These are phyloP conservation scores for Cytospora leucostoma DNA, from an alignment of 2,329 filamentous ascomycete species.

Conservation along the genomic window DNA sequence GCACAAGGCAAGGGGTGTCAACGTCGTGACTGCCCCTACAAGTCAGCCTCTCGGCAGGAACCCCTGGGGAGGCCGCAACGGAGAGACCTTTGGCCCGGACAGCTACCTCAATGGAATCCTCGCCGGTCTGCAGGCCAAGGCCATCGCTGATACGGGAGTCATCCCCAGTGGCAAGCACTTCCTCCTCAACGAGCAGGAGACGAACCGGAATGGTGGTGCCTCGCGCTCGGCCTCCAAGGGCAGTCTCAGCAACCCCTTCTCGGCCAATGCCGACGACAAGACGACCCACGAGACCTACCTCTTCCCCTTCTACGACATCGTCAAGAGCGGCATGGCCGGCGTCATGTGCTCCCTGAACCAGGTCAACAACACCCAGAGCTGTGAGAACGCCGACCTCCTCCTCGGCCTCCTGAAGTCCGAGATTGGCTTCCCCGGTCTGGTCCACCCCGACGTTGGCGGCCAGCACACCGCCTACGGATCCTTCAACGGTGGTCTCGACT, in stretches of 20 bases:
- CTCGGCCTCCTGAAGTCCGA: constrained; percentile 68
- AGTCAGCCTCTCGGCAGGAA: constrained; percentile 65
- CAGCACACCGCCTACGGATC: constrained; percentile 64
- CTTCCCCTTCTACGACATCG: constrained; percentile 35
- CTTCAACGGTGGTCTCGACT: constrained; percentile 67
- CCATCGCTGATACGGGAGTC: constrained; percentile 70
- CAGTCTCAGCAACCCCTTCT: constrained; percentile 45
- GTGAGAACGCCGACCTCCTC: constrained; percentile 66
- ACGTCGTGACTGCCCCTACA: constrained; percentile 78
- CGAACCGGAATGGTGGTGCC: constrained; percentile 40
- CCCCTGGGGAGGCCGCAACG: constrained; percentile 63
- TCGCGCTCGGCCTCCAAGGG: constrained; percentile 40
- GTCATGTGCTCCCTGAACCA: constrained; percentile 26
- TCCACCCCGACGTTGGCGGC: constrained; percentile 67
- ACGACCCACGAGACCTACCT: constrained; percentile 48
- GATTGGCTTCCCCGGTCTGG: constrained; percentile 63
- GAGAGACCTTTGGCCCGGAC: constrained; percentile 53
- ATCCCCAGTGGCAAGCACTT: constrained; percentile 70
- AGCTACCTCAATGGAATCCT: constrained; percentile 59
- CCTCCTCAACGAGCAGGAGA: constrained; percentile 51
- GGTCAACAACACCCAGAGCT: constrained; percentile 53
- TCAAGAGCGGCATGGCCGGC: constrained; percentile 1
- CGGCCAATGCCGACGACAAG: constrained; percentile 43
- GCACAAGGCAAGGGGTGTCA: constrained; percentile 68
- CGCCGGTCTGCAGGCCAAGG: constrained; percentile 58